Conservation (phyloP, 768 basidiomycete genomes). For the Phanerochaete carnosa region DNA sequence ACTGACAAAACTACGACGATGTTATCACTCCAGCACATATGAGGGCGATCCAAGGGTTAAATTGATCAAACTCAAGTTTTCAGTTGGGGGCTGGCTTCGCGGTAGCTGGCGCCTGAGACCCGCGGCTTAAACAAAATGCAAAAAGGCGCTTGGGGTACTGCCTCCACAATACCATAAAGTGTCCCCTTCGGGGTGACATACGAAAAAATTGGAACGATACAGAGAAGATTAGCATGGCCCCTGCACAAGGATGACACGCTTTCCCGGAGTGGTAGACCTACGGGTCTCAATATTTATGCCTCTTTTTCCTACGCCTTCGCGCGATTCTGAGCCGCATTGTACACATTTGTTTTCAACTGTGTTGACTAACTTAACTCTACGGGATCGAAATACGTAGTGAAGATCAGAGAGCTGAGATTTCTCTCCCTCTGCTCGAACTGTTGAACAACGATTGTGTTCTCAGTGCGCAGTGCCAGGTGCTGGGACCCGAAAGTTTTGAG, state of each 20-base stretch:
- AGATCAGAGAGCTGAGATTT: no score
- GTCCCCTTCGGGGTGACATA: conserved; percentile 93
- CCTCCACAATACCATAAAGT: conserved; percentile 13
- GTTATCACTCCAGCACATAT: no score
- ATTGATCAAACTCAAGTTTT: not conserved
- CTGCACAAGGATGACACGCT: conserved; percentile 99
- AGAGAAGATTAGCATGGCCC: conserved; percentile 99
- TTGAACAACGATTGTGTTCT: no score
- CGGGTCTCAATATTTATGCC: conserved; percentile 40
- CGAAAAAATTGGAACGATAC: conserved; percentile 99
- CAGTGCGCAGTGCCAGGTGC: no score
- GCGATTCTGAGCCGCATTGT: no score
- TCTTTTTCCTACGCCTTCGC: not conserved
- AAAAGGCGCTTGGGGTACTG: not conserved
- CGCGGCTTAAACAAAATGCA: conserved; percentile 17
- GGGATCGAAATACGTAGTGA: no score
- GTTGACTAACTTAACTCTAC: no score
- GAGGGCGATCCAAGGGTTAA: no score
- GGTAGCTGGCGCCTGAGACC: conserved; percentile 1
- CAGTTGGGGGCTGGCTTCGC: not conserved
- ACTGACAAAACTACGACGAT: not conserved
- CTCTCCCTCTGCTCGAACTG: no score
- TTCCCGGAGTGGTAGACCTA: conserved; percentile 82
- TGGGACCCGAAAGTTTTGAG: no score
- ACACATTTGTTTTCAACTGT: no score